phyloP scores from a whole-genome alignment of 169 alveolate genomes.

The Eimeria necatrix region DNA sequence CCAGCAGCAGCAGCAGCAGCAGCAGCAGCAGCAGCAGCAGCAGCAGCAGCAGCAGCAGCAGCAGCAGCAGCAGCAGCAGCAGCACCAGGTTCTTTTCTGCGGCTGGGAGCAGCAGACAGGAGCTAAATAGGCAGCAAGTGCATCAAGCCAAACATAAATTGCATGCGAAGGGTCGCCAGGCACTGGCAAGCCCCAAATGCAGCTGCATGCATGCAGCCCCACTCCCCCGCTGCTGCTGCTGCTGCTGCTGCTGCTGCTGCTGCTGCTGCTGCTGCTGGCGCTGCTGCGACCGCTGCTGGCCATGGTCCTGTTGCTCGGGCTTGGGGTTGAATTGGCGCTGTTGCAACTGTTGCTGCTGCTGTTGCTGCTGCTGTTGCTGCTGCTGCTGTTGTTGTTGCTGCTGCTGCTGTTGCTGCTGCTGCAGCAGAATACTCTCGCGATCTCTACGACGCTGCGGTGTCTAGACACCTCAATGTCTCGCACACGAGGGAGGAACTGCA shows the following conservation, averaged over 20 bases:
- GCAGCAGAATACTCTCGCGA: background rate
- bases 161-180: background rate
- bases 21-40: background rate
- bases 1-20: background rate
- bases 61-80: conserved; percentile 2
- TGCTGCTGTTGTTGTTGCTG: conserved; percentile 23
- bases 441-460: conserved; percentile 20
- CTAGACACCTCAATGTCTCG: conserved; percentile 50
- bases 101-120: background rate
- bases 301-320: background rate
- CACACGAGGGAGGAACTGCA: conserved; percentile 23
- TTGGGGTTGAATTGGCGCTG: background rate
- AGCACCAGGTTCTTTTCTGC: background rate
- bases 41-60: background rate
- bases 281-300: conserved; percentile 8
- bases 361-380: conserved; percentile 27
- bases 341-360: conserved; percentile 11
- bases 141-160: background rate
- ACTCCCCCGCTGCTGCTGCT: conserved; percentile 22
- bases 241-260: conserved; percentile 16
- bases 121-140: background rate
- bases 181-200: conserved; percentile 2
- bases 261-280: conserved; percentile 47
- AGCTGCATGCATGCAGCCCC: background rate
- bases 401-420: conserved; percentile 41